These are phyloP conservation scores for Phytophthora litchii DNA, from an alignment of 352 stramenopile genomes.

Conservation along the genomic window DNA sequence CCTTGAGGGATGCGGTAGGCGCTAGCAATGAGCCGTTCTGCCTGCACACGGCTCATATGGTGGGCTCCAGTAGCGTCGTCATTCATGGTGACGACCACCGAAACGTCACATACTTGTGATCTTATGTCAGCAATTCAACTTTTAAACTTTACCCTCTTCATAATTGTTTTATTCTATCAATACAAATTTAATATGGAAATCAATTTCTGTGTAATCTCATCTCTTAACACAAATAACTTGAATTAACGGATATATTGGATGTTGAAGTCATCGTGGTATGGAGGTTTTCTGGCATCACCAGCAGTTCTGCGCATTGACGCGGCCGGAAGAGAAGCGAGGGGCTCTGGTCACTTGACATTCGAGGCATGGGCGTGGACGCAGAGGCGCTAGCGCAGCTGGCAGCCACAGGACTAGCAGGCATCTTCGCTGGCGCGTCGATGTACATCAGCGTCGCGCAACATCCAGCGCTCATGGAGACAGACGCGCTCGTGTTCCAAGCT, in stretches of 20 bases:
- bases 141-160: constrained; percentile 1
- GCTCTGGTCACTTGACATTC: constrained; percentile 10
- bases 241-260: background rate
- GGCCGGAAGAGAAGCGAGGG: background rate
- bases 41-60: constrained; percentile 47
- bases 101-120: constrained; percentile 14
- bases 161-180: no score
- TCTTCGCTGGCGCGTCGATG: constrained; percentile 69
- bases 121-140: constrained; percentile 9
- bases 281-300: constrained; percentile 4
- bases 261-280: background rate
- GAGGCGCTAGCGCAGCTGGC: constrained; percentile 67
- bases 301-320: constrained; percentile 4
- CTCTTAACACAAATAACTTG: no score
- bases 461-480: constrained; percentile 67
- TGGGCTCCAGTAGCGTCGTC: background rate
- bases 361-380: constrained; percentile 46
- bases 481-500: constrained; percentile 59
- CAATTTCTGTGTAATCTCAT: no score
- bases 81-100: constrained; percentile 10
- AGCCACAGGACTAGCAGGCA: constrained; percentile 60
- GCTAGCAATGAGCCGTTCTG: constrained; percentile 47
- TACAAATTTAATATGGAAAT: no score
- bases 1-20: constrained; percentile 40
- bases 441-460: constrained; percentile 82